phyloP scores from a whole-genome alignment of 352 stramenopile genomes.

The Halophytophthora batemanensis region DNA sequence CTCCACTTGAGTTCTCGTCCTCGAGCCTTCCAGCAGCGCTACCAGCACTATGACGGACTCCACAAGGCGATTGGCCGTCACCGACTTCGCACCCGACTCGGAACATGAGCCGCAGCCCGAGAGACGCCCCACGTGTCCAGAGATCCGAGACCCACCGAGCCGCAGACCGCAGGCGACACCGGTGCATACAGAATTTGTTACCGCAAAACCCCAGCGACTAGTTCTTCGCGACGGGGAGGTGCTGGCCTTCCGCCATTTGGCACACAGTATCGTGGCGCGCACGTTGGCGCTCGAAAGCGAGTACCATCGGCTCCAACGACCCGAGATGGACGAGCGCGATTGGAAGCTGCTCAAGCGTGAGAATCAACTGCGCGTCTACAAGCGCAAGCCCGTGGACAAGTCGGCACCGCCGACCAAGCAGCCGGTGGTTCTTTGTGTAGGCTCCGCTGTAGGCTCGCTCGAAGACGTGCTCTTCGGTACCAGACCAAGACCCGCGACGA shows the following conservation, averaged over 20 bases:
- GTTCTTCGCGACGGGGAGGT: constrained; percentile 22
- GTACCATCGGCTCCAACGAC: constrained; percentile 19
- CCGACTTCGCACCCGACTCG: no score
- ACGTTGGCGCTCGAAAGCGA: constrained; percentile 39
- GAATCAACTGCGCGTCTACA: constrained; percentile 20
- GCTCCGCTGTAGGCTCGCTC: constrained; percentile 17
- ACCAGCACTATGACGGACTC: no score
- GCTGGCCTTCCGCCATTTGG: constrained; percentile 22
- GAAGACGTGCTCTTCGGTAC: constrained; percentile 23
- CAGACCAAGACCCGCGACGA: constrained; percentile 23
- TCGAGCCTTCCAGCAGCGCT: no score
- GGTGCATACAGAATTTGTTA: no score
- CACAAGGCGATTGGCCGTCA: no score
- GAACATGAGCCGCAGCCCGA: no score
- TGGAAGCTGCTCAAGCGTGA: constrained; percentile 27
- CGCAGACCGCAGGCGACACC: no score
- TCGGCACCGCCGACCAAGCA: constrained; percentile 10
- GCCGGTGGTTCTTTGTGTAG: constrained; percentile 18
- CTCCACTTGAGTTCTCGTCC: no score
- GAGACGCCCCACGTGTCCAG: no score
- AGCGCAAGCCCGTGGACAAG: constrained; percentile 10
- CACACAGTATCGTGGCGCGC: constrained; percentile 29
- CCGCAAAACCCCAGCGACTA: no score
- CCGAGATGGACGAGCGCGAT: constrained; percentile 12
- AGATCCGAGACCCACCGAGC: no score